These are phyloP conservation scores for Candida anutae DNA, from an alignment of 1,139 yeast genomes.

Conservation along the genomic window DNA sequence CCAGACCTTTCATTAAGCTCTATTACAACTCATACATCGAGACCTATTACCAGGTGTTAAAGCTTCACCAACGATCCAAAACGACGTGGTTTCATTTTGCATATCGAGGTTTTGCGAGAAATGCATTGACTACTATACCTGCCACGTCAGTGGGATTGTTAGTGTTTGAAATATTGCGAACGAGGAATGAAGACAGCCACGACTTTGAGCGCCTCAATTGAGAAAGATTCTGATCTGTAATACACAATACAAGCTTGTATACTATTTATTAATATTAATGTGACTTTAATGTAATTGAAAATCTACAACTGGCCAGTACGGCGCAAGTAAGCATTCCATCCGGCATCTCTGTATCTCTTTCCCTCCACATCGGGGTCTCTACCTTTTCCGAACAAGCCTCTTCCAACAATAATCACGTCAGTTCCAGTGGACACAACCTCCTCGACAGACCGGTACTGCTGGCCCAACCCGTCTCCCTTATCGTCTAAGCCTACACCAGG, in stretches of 20 bases:
- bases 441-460: conserved; percentile 89
- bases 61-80: conserved; percentile 47
- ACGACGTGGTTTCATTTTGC: conserved; percentile 57
- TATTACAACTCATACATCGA: conserved; percentile 69
- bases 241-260: not conserved
- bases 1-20: conserved; percentile 36
- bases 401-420: conserved; percentile 92
- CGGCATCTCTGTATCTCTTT: conserved; percentile 81
- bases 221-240: not conserved
- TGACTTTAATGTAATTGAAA: not conserved
- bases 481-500: conserved; percentile 99
- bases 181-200: conserved; percentile 18
- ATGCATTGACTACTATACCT: conserved; percentile 72
- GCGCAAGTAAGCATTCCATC: conserved; percentile 79
- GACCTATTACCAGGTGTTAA: conserved; percentile 53
- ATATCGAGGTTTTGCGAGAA: conserved; percentile 69
- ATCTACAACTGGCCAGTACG: conserved; percentile 14
- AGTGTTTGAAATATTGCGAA: conserved; percentile 77
- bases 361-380: conserved; percentile 88
- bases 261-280: not conserved
- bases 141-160: conserved; percentile 81
- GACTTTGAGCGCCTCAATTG: not conserved
- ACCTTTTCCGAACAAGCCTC: conserved; percentile 94
- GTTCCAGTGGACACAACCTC: conserved; percentile 79
- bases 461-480: conserved; percentile 94